These are phyloP conservation scores for Macrotyloma uniflorum DNA, from an alignment of 306 rosid species.

Conservation along the genomic window DNA sequence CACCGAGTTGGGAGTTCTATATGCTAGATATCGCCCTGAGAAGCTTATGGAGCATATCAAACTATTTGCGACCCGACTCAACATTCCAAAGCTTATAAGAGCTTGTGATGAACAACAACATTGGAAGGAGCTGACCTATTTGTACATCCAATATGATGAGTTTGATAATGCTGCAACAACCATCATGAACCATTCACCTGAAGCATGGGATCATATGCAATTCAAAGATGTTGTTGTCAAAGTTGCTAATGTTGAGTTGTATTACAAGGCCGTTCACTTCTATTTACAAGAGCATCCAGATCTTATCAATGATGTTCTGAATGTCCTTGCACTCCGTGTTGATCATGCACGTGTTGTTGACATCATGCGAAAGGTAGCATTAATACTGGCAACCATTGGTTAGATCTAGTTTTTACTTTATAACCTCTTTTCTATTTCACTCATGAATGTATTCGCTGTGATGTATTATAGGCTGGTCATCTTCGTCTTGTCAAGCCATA, in stretches of 20 bases:
- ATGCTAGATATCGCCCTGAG: slow-evolving; percentile 99
- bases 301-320: slow-evolving; percentile 94
- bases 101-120: slow-evolving; percentile 99
- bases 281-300: slow-evolving; percentile 99
- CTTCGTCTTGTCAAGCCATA: slow-evolving; percentile 97
- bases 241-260: slow-evolving; percentile 96
- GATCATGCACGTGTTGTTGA: slow-evolving; percentile 99
- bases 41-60: slow-evolving; percentile 99
- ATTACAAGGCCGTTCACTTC: slow-evolving; percentile 97
- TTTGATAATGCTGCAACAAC: slow-evolving; percentile 99
- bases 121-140: slow-evolving; percentile 95
- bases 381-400: slow-evolving; percentile 10
- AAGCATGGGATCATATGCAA: slow-evolving; percentile 99
- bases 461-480: slow-evolving; percentile 78
- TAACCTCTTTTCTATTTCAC: not conserved
- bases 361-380: slow-evolving; percentile 90
- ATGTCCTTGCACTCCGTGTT: slow-evolving; percentile 97
- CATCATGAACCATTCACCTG: slow-evolving; percentile 98
- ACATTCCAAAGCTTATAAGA: slow-evolving; percentile 96
- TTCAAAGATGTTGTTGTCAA: slow-evolving; percentile 91
- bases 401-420: slow-evolving; percentile 4
- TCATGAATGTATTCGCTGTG: slow-evolving; percentile 22
- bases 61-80: slow-evolving; percentile 88
- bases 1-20: slow-evolving; percentile 95
- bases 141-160: slow-evolving; percentile 97